Base-by-base conservation (phyloP, 2,329 filamentous ascomycete species). In the Orbilia oligospora region DNA sequence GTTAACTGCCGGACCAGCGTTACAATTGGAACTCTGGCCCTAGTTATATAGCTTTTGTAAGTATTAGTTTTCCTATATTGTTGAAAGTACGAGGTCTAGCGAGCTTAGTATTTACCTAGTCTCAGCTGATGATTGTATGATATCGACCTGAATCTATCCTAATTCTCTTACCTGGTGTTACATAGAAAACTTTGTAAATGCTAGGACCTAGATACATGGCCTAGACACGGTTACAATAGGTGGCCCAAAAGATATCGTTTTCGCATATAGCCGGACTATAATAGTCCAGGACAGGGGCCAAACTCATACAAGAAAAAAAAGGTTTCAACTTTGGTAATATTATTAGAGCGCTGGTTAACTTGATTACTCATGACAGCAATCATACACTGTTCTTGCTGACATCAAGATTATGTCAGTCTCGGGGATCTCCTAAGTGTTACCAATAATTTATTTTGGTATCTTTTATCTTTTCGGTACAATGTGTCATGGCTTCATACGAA, bases 41-140 rank as follows among this genome's bases (percentile, higher is more conserved):
- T 41, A 2, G 38, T n/a, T n/a, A 12, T 44, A 8, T 9, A 8
- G 33, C 30, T n/a, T n/a, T n/a, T n/a, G n/a, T n/a, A n/a, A n/a
- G n/a, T n/a, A n/a, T n/a, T n/a, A n/a, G n/a, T n/a, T n/a, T n/a
- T n/a, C n/a, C n/a, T n/a, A n/a, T n/a, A n/a, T n/a, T n/a, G n/a
- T n/a, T n/a, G n/a, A n/a, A n/a, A n/a, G n/a, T n/a, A n/a, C n/a
- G n/a, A n/a, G n/a, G n/a, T n/a, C n/a, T n/a, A n/a, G n/a, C n/a
- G n/a, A n/a, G n/a, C n/a, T n/a, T n/a, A n/a, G n/a, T n/a, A n/a
- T n/a, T n/a, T n/a, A n/a, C n/a, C n/a, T n/a, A n/a, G 27, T 16
- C 41, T 24, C 61, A 65, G 38, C 22, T 48, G 14, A 46, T 48
- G 12, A 48, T 65, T 33, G 38, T 48, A n/a, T 22, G 46, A 48